A percentile compares a stretch with the other conserved stretches of the same genome.
These are phyloP conservation scores for Neurospora sp. DNA, from an alignment of 495 filamentous ascomycete genomes.

Conservation along the genomic window DNA sequence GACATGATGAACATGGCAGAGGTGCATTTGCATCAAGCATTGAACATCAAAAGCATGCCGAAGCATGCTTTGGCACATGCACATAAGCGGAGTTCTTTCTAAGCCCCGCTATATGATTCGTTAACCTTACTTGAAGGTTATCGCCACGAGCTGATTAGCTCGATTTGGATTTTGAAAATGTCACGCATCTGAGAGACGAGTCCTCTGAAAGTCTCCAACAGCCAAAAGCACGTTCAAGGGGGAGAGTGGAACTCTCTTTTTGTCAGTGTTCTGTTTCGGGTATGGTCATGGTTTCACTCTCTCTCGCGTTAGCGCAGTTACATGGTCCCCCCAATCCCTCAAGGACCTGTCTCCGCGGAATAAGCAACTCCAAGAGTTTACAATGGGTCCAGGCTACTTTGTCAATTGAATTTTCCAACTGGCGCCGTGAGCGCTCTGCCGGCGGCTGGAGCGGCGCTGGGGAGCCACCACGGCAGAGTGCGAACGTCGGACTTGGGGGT, in stretches of 20 bases:
- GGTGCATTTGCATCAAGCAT: not conserved
- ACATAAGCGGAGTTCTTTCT: not conserved
- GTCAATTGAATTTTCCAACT: not conserved
- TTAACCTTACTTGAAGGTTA: not conserved
- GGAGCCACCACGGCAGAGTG: not conserved
- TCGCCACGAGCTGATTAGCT: not conserved
- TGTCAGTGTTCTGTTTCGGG: too few species aligned
- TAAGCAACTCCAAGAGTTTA: not conserved
- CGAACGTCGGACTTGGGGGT: not conserved
- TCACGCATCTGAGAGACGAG: not conserved
- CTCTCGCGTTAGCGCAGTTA: not conserved
- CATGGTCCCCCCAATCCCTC: not conserved
- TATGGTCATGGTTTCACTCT: not conserved
- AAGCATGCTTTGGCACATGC: not conserved
- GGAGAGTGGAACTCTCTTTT: not conserved
- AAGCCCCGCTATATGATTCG: not conserved
- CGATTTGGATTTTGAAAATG: not conserved
- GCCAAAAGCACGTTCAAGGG: not conserved
- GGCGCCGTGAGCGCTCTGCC: not conserved
- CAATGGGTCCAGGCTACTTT: not conserved
- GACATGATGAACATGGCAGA: not conserved
- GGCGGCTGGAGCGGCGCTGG: not conserved
- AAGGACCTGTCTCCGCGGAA: not conserved
- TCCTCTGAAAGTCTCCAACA: not conserved
- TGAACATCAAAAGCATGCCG: not conserved